A percentile compares a stretch with the other conserved stretches of the same genome.
phyloP scores from a whole-genome alignment of 169 alveolate species.

The Cryptosporidium sp. region DNA sequence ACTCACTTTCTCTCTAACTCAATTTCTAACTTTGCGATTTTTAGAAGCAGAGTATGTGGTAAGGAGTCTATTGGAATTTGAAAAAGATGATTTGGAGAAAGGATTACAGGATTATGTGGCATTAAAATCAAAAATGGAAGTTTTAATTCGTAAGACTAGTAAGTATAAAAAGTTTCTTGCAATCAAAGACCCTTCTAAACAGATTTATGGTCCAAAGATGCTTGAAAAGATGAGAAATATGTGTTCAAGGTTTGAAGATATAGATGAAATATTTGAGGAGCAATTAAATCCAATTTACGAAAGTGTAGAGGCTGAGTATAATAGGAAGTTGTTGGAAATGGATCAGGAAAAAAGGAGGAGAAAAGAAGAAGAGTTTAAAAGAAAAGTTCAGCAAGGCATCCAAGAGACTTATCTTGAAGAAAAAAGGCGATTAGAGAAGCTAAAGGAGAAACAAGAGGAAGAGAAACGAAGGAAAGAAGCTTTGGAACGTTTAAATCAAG shows the following conservation, averaged over 20 bases:
- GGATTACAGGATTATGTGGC: conserved; percentile 34
- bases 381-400: conserved; percentile 31
- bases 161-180: conserved; percentile 50
- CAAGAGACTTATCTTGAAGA: conserved; percentile 69
- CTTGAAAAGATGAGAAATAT: conserved; percentile 54
- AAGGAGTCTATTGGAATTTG: conserved; percentile 7
- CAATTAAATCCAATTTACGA: conserved; percentile 43
- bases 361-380: conserved; percentile 46
- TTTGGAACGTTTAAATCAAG: conserved; percentile 28
- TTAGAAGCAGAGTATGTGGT: conserved; percentile 55
- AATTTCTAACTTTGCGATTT: neutral
- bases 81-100: conserved; percentile 20
- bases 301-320: conserved; percentile 23
- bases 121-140: conserved; percentile 39
- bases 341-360: conserved; percentile 31
- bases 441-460: conserved; percentile 31
- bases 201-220: conserved; percentile 74
- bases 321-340: conserved; percentile 16
- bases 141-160: conserved; percentile 19
- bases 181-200: conserved; percentile 34
- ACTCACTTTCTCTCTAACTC: neutral
- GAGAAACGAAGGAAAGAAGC: conserved; percentile 17
- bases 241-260: conserved; percentile 42
- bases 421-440: conserved; percentile 12
- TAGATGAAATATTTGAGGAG: conserved; percentile 59